These are phyloP conservation scores for Kwoniella heveanensis DNA, from an alignment of 768 basidiomycete genomes.

Conservation along the genomic window DNA sequence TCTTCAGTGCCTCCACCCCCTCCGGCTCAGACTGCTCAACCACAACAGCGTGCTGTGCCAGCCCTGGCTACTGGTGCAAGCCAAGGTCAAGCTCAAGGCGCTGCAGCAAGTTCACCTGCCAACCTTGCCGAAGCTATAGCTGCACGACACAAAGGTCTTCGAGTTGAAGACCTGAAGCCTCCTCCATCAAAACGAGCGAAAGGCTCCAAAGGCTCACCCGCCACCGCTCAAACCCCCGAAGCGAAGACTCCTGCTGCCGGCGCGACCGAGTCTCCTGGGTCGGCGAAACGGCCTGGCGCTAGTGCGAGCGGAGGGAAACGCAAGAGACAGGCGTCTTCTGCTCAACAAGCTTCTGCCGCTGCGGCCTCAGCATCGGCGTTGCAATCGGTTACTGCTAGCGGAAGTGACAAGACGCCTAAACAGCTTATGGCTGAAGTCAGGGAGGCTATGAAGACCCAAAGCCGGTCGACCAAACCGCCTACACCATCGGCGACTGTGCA, in stretches of 20 bases:
- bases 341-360: background rate
- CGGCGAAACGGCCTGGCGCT: constrained; percentile 11
- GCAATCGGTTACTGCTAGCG: constrained; percentile 12
- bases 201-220: constrained; percentile 15
- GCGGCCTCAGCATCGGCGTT: constrained; percentile 12
- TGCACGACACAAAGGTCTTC: constrained; percentile 36
- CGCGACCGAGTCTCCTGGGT: constrained; percentile 7
- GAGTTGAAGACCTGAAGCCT: constrained; percentile 50
- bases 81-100: constrained; percentile 1
- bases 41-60: background rate
- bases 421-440: constrained; percentile 26
- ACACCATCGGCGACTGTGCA: background rate
- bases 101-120: background rate
- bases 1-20: background rate
- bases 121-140: constrained; percentile 29
- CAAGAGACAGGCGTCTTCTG: constrained; percentile 22
- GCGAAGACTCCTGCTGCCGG: constrained; percentile 16
- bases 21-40: background rate
- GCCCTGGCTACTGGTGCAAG: background rate
- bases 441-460: constrained; percentile 9
- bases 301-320: constrained; percentile 15
- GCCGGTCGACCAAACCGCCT: background rate
- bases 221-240: constrained; percentile 25
- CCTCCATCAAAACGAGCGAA: constrained; percentile 40
- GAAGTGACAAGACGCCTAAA: constrained; percentile 18